A percentile compares a stretch with the other conserved stretches of the same genome.
Conservation (phyloP, 371 early-diverging fungal genomes). For the Conidiobolus incongruus region DNA sequence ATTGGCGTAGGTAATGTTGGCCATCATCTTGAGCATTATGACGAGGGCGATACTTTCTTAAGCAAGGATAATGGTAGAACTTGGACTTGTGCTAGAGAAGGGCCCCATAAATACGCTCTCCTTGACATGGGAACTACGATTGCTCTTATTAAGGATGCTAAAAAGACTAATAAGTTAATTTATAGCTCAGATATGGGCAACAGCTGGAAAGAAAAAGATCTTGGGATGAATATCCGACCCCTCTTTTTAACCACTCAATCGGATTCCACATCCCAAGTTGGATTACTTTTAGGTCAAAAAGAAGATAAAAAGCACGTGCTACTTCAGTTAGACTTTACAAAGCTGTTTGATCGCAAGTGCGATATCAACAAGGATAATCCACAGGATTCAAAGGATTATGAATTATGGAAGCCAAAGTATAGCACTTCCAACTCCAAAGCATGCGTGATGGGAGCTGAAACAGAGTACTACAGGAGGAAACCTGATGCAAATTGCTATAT, state of each 20-base stretch:
- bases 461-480: conserved; percentile 44
- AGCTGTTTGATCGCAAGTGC: conserved; percentile 39
- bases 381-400: conserved; percentile 35
- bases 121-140: conserved; percentile 68
- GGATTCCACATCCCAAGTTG: background rate
- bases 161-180: conserved; percentile 31
- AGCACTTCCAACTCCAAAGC: background rate
- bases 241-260: background rate
- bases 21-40: conserved; percentile 29
- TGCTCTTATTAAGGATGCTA: conserved; percentile 46
- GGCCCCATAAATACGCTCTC: conserved; percentile 74
- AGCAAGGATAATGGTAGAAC: conserved; percentile 65
- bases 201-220: conserved; percentile 31
- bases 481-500: conserved; percentile 55
- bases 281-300: background rate
- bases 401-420: conserved; percentile 36
- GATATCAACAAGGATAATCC: conserved; percentile 19
- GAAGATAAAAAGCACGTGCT: conserved; percentile 7
- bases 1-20: conserved; percentile 87
- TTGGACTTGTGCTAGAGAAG: conserved; percentile 56
- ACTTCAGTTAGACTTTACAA: conserved; percentile 40
- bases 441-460: conserved; percentile 73
- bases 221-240: background rate
- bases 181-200: conserved; percentile 65
- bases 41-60: conserved; percentile 62